phyloP scores from a whole-genome alignment of 2,329 filamentous ascomycete species.

The Ascochyta koolunga region DNA sequence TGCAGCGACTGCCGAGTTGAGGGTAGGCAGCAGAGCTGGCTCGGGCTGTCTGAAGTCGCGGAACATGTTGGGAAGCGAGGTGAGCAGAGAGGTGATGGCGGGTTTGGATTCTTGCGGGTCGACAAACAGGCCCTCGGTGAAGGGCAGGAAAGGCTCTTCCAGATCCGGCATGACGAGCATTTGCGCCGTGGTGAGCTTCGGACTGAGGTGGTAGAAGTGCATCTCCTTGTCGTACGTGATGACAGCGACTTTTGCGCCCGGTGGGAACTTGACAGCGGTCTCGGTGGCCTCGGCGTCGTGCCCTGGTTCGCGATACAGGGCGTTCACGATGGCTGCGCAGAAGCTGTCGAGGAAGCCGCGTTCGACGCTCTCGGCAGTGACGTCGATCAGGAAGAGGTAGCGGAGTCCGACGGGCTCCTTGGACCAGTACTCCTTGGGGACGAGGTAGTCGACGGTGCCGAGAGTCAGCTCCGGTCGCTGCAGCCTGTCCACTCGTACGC shows the following conservation, averaged over 20 bases:
- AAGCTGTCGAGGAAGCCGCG: constrained; percentile 90
- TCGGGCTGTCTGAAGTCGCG: constrained; percentile 88
- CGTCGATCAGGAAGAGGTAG: constrained; percentile 92
- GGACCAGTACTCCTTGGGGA: constrained; percentile 98
- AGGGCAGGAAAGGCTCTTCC: constrained; percentile 92
- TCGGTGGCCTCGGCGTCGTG: constrained; percentile 58
- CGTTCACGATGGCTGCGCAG: constrained; percentile 83
- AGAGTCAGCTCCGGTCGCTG: constrained; percentile 87
- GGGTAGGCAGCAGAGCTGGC: constrained; percentile 80
- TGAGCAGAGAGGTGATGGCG: constrained; percentile 87
- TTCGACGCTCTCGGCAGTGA: constrained; percentile 88
- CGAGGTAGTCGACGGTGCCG: constrained; percentile 93
- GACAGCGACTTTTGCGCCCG: constrained; percentile 87
- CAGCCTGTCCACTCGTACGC: constrained; percentile 83
- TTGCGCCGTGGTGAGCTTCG: constrained; percentile 82
- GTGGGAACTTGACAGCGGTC: constrained; percentile 65
- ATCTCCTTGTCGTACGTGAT: constrained; percentile 96
- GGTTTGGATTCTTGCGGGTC: constrained; percentile 89
- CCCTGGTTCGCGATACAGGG: constrained; percentile 79
- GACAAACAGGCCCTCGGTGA: constrained; percentile 91
- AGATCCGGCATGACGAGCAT: constrained; percentile 99
- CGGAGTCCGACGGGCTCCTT: constrained; percentile 87
- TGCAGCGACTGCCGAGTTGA: constrained; percentile 84
- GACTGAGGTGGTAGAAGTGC: constrained; percentile 94
- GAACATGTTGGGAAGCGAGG: constrained; percentile 83